A percentile compares a stretch with the other conserved stretches of the same genome.
Conservation (phyloP, 2,329 filamentous ascomycete species). For the Pyrenophora tritici-repentis region DNA sequence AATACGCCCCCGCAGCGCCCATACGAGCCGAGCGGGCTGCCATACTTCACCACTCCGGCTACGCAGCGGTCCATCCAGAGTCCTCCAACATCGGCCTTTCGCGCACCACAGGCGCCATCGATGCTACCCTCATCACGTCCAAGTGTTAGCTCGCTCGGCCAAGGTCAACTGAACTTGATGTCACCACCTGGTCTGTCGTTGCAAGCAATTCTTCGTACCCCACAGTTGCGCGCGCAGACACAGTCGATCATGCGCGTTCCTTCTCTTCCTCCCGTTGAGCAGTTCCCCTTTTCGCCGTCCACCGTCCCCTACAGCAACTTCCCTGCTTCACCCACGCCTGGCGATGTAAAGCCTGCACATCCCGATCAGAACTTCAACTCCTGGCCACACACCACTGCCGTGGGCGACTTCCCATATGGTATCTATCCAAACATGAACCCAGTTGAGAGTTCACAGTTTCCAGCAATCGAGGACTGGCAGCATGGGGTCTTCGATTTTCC, state of each 20-base stretch:
- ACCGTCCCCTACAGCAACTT: constrained; percentile 1
- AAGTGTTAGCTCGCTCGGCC: constrained; percentile 1
- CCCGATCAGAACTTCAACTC: not conserved
- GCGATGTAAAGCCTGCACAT: not conserved
- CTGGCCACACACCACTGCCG: constrained; percentile 8
- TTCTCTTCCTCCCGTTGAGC: not conserved
- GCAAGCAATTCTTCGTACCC: not conserved
- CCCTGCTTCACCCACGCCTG: constrained; percentile 1
- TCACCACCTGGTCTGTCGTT: constrained; percentile 2
- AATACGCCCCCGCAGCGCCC: constrained; percentile 14
- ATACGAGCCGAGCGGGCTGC: not conserved
- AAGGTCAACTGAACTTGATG: not conserved
- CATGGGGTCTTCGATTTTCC: not conserved
- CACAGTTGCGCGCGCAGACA: constrained; percentile 2
- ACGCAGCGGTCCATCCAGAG: not conserved
- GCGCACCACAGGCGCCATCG: not conserved
- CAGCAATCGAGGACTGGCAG: constrained; percentile 1
- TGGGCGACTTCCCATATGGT: not conserved
- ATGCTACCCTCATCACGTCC: not conserved
- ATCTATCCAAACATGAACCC: not conserved
- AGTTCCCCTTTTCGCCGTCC: constrained; percentile 11
- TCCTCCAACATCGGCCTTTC: not conserved
- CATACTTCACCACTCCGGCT: constrained; percentile 8
- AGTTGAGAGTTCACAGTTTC: not conserved
- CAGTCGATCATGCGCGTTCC: constrained; percentile 1